Evolutionary conservation across 495 filamentous ascomycete species (phyloP), one percentile per base, ranked within the genome.

Genomic region (Penicillium parvum): DNA sequence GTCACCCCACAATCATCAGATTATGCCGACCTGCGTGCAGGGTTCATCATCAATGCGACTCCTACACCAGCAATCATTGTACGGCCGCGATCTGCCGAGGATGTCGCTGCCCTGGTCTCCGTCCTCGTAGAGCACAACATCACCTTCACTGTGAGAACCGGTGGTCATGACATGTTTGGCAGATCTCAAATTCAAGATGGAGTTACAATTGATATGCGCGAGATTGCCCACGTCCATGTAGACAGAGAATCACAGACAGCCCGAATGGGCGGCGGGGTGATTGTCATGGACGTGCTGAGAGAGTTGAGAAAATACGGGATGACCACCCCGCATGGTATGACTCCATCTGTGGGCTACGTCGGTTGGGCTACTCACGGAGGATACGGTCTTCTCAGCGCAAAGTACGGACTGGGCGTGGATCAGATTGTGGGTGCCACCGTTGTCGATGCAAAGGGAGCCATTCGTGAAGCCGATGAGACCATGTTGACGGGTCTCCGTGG

Each of bases 311-410:
- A 43, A 9, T 23, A 50, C 22, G 21, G 36, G 3, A 20, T 54
- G 39, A 37, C 22, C 10, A 35, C 32, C 0, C 45, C 51, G 6
- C 42, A 43, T 18, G 37, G 33, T 8, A 26, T 50, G 2, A 50
- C 48, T 7, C 42, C 51, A 1, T 44, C 39, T 5, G 58, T 69
- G 0, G 70, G 65, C 1, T 65, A 58, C 35, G 50, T 62, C 26
- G 66, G 62, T 1, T 74, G 70, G 66, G 53, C 59, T 6, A 61
- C 47, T 8, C 51, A 62, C 19, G 62, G 68, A 0, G 68, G 70
- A 2, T 71, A 73, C 32, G 65, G 68, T 9, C 42, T 61, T 9
- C 53, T 68, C 15, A 53, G 52, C 11, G 18, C 55, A 0, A 36
- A 55, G 9, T 62, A 52, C 17, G 70, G 68, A 1, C 37, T 74